Base-by-base conservation (phyloP, 2,329 filamentous ascomycete species). In the Xylariales sp. region DNA sequence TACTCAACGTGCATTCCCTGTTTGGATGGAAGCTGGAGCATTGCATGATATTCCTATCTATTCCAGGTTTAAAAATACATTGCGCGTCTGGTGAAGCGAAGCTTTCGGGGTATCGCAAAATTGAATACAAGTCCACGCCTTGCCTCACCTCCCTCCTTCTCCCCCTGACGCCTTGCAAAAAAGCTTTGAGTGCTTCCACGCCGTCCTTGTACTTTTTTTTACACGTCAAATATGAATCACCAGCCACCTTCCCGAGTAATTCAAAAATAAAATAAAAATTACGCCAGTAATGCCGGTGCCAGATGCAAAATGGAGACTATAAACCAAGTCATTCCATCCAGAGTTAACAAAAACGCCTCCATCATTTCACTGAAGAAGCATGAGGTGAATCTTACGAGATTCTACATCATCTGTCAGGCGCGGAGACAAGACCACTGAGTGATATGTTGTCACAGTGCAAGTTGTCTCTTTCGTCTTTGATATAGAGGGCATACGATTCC, bases 31-130 rank as follows among this genome's bases (percentile, higher is more conserved):
- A 15, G 29, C 13, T 8, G 7, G 28, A 29, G 8, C n/a, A 29
- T 14, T 29, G 17, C 28, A 29, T 14, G 14, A 4, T 14, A 29
- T 29, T 14, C 28, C 30, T 4, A 7, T 16, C 20, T 17, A n/a
- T 16, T 15, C 11, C 4, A 13, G n/a, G 13, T 16, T 7, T 10
- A n/a, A 16, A 15, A 35, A 6, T 10, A 19, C 31, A 12, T 15
- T 5, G 4, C 8, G 13, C n/a, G 35, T n/a, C n/a, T n/a, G n/a
- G n/a, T n/a, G n/a, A n/a, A n/a, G n/a, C 27, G 14, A 16, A 25
- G 36, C 20, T 14, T 21, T 42, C 31, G 23, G 40, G 40, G 40
- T 42, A 42, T 42, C 40, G 36, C 29, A 38, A 19, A 31, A 33
- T 14, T 24, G n/a, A 41, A 30, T 33, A 38, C 34, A 41, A 14